phyloP scores from a whole-genome alignment of 331 rosid genomes.

The Phaseolus coccineus region DNA sequence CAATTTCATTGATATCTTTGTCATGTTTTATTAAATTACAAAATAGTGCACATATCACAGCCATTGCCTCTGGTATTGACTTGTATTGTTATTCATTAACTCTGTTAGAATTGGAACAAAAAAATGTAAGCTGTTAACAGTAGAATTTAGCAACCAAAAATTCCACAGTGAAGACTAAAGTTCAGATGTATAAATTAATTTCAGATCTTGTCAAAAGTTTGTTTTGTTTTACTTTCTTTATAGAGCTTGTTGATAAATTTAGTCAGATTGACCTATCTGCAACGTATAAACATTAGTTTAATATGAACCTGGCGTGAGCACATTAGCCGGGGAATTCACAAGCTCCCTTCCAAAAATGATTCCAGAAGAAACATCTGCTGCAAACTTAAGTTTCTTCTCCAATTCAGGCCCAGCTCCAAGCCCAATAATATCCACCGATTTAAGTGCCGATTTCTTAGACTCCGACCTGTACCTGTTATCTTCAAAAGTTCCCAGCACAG shows the following conservation, averaged over 20 bases:
- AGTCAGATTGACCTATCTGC: neutral
- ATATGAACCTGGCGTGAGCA: constrained; percentile 84
- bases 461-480: constrained; percentile 75
- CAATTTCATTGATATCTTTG: neutral
- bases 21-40: neutral
- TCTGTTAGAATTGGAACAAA: neutral
- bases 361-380: constrained; percentile 69
- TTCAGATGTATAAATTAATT: neutral
- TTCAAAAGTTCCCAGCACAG: constrained; percentile 75
- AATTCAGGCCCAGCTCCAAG: constrained; percentile 78
- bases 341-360: constrained; percentile 79
- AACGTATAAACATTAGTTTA: constrained; percentile 25
- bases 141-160: constrained; percentile 6
- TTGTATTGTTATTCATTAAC: neutral
- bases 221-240: neutral
- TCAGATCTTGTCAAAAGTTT: neutral
- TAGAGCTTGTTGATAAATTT: neutral
- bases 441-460: constrained; percentile 69
- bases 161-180: neutral
- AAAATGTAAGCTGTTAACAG: neutral
- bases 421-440: constrained; percentile 78
- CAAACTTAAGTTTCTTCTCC: constrained; percentile 80
- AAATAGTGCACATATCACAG: neutral
- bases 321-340: constrained; percentile 88
- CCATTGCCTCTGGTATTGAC: neutral